Conservation (phyloP, 1,284 basidiomycete genomes). For the Leccinum fallax region DNA sequence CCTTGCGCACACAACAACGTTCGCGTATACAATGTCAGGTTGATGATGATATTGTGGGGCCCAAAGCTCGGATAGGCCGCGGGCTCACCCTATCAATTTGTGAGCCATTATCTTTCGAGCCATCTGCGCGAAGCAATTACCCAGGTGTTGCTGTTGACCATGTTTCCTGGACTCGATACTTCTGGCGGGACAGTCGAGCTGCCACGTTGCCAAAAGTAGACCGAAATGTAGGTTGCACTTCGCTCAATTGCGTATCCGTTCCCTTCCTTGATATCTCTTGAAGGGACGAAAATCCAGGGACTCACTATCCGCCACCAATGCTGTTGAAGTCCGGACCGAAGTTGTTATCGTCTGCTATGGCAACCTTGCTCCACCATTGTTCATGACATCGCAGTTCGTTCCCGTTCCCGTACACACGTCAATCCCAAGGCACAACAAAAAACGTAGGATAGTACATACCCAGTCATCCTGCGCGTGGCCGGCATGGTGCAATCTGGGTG, state of each 20-base stretch:
- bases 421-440: neutral
- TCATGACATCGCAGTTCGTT: constrained; percentile 54
- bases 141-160: constrained; percentile 20
- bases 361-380: constrained; percentile 64
- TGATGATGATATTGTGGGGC: constrained; percentile 13
- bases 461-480: constrained; percentile 45
- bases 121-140: constrained; percentile 4
- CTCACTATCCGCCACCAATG: constrained; percentile 51
- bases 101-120: neutral
- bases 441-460: constrained; percentile 38
- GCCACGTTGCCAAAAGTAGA: constrained; percentile 26
- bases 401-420: constrained; percentile 23
- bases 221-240: constrained; percentile 14
- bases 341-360: constrained; percentile 43
- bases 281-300: neutral
- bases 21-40: constrained; percentile 23
- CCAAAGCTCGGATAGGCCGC: constrained; percentile 23
- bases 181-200: constrained; percentile 17
- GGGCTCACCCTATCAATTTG: constrained; percentile 14
- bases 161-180: constrained; percentile 8
- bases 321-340: constrained; percentile 63
- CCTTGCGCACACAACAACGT: constrained; percentile 20
- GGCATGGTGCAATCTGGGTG: constrained; percentile 61
- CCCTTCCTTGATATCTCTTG: neutral
- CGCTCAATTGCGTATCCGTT: constrained; percentile 24